A percentile compares a stretch with the other conserved stretches of the same genome.
These are phyloP conservation scores for Lasiosphaeria miniovina DNA, from an alignment of 495 filamentous ascomycete genomes.

Conservation along the genomic window DNA sequence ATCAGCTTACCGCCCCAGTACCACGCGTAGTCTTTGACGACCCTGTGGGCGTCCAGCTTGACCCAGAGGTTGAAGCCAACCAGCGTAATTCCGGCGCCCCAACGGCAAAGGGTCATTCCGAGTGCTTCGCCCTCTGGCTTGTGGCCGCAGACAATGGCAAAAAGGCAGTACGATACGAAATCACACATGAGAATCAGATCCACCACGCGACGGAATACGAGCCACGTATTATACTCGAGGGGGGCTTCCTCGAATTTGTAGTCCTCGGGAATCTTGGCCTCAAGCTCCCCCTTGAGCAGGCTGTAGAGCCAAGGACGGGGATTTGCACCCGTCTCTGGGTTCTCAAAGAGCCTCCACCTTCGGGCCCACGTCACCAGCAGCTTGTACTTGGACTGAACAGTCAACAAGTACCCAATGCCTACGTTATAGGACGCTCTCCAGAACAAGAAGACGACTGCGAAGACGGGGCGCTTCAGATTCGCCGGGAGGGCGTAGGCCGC, in stretches of 20 bases:
- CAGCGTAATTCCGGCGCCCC: slow-evolving; percentile 75
- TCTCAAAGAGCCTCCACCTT: slow-evolving; percentile 79
- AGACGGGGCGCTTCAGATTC: slow-evolving; percentile 64
- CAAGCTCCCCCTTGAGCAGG: slow-evolving; percentile 80
- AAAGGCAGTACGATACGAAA: slow-evolving; percentile 93
- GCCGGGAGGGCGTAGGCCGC: slow-evolving; percentile 68
- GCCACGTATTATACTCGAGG: slow-evolving; percentile 98
- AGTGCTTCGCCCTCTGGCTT: slow-evolving; percentile 68
- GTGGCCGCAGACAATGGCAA: slow-evolving; percentile 84
- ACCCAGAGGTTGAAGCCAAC: slow-evolving; percentile 98
- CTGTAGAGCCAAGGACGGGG: slow-evolving; percentile 77
- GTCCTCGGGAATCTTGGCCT: slow-evolving; percentile 89
- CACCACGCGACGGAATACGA: slow-evolving; percentile 89
- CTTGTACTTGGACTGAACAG: slow-evolving; percentile 83
- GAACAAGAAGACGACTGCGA: slow-evolving; percentile 80
- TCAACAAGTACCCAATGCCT: slow-evolving; percentile 87
- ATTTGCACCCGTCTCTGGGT: slow-evolving; percentile 74
- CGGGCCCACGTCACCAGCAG: slow-evolving; percentile 85
- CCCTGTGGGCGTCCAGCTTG: slow-evolving; percentile 93
- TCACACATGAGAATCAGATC: slow-evolving; percentile 98
- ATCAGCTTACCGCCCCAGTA: slow-evolving; percentile 74
- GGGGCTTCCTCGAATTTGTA: slow-evolving; percentile 92
- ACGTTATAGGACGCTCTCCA: slow-evolving; percentile 91
- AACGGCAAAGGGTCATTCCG: slow-evolving; percentile 67
- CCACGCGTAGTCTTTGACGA: slow-evolving; percentile 99